Evolutionary conservation across 495 filamentous ascomycete species (phyloP).

Genomic region (Astrothelium macrocarpum): DNA sequence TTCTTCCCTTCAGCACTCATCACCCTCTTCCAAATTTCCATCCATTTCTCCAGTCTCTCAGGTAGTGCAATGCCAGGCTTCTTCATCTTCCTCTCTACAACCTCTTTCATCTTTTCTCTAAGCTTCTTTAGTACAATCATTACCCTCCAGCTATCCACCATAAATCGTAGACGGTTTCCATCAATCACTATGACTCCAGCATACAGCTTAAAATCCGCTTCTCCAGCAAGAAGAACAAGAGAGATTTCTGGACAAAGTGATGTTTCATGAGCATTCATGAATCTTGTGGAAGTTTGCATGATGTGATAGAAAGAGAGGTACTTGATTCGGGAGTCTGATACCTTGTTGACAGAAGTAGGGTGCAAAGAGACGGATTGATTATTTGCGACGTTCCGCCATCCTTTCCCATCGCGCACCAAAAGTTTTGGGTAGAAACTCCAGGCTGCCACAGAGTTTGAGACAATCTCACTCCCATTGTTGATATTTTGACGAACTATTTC

Average conservation of each 20-base stretch:
- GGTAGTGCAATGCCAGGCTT: constrained; percentile 58
- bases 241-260: constrained; percentile 71
- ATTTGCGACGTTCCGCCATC: constrained; percentile 81
- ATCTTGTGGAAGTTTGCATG: constrained; percentile 75
- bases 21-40: constrained; percentile 49
- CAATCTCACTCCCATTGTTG: constrained; percentile 66
- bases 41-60: constrained; percentile 61
- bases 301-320: constrained; percentile 93
- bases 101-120: constrained; percentile 55
- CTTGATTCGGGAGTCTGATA: constrained; percentile 45
- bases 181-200: constrained; percentile 79
- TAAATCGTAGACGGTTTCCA: constrained; percentile 77
- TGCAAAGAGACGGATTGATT: constrained; percentile 79
- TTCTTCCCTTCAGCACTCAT: constrained; percentile 12
- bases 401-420: constrained; percentile 73
- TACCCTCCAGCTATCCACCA: constrained; percentile 79
- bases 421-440: constrained; percentile 96
- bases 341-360: constrained; percentile 78
- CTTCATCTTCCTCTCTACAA: constrained; percentile 60
- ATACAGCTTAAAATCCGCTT: constrained; percentile 77
- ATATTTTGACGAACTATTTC: constrained; percentile 62
- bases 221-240: constrained; percentile 75
- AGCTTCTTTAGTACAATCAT: constrained; percentile 77
- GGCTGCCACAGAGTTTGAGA: constrained; percentile 70
- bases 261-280: constrained; percentile 85